Percentiles rank a stretch among this genome's conserved stretches.
These are phyloP conservation scores for Pythium volutum DNA, from an alignment of 352 stramenopile genomes.

Conservation along the genomic window DNA sequence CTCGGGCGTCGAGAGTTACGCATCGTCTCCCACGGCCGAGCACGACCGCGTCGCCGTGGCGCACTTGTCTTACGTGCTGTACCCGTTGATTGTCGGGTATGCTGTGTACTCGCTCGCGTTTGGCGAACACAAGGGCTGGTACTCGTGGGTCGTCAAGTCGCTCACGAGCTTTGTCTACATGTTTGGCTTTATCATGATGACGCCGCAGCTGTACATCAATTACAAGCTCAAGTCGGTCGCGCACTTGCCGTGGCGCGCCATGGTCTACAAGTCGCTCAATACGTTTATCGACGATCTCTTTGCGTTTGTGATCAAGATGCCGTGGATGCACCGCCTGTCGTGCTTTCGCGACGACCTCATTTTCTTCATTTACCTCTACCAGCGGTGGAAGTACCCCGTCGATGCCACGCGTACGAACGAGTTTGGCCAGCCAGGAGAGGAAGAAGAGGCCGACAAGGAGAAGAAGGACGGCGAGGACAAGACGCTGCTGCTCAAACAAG, in stretches of 20 bases:
- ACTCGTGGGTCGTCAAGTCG: conserved; percentile 96
- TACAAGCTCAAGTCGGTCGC: conserved; percentile 98
- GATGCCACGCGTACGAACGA: conserved; percentile 92
- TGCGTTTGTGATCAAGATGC: conserved; percentile 98
- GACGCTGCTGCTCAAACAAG: neutral
- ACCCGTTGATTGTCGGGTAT: conserved; percentile 91
- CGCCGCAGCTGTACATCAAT: conserved; percentile 97
- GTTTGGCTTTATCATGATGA: conserved; percentile 99
- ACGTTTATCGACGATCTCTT: conserved; percentile 99
- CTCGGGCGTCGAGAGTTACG: conserved; percentile 82
- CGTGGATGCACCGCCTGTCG: conserved; percentile 96
- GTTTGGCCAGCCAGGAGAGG: conserved; percentile 86
- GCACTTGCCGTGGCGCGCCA: conserved; percentile 95
- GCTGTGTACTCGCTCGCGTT: conserved; percentile 93
- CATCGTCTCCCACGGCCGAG: conserved; percentile 71
- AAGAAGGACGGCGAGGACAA: conserved; percentile 27
- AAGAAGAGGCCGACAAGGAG: conserved; percentile 7
- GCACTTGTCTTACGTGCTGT: conserved; percentile 83
- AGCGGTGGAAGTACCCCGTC: conserved; percentile 96
- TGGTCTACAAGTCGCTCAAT: conserved; percentile 98
- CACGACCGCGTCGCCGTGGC: conserved; percentile 83
- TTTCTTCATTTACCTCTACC: conserved; percentile 99
- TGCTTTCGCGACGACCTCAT: conserved; percentile 99
- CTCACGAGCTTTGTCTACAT: conserved; percentile 98
- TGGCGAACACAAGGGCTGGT: conserved; percentile 95